phyloP scores from a whole-genome alignment of 1,284 basidiomycete genomes.

The Coniferiporia weirii region DNA sequence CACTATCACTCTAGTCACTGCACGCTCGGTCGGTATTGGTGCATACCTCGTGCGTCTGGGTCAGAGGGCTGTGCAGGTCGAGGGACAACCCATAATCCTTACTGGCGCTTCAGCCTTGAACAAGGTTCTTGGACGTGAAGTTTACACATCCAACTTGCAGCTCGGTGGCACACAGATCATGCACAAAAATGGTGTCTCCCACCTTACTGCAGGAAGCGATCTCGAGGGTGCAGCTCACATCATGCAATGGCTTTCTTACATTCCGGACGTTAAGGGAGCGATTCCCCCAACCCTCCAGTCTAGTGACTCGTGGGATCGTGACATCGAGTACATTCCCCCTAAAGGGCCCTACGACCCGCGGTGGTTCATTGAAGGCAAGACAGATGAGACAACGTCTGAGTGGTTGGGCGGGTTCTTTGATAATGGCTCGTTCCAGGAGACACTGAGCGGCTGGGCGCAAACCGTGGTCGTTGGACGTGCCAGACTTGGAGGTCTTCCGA shows the following conservation, averaged over 20 bases:
- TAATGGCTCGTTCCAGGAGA: constrained; percentile 94
- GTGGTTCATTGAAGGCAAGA: constrained; percentile 95
- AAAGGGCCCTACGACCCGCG: constrained; percentile 96
- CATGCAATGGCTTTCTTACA: constrained; percentile 92
- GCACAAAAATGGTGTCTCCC: constrained; percentile 99
- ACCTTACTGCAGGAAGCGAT: constrained; percentile 92
- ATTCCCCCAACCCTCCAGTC: constrained; percentile 72
- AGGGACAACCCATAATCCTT: constrained; percentile 98
- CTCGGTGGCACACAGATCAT: constrained; percentile 99
- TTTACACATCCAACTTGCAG: constrained; percentile 98
- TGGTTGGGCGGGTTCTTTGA: constrained; percentile 95
- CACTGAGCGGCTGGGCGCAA: constrained; percentile 94
- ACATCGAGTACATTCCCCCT: constrained; percentile 86
- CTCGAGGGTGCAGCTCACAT: constrained; percentile 92
- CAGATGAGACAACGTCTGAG: constrained; percentile 72
- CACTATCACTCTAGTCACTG: constrained; percentile 98
- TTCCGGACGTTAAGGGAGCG: constrained; percentile 77
- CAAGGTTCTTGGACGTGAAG: constrained; percentile 98
- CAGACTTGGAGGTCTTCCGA: constrained; percentile 93
- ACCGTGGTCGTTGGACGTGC: constrained; percentile 97
- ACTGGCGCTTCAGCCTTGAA: constrained; percentile 97
- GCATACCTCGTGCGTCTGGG: constrained; percentile 98
- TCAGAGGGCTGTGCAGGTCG: constrained; percentile 97
- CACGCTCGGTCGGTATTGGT: constrained; percentile 98
- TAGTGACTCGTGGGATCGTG: constrained; percentile 86